phyloP scores from a whole-genome alignment of 139 green algal species.

The Chlorella sp. region DNA sequence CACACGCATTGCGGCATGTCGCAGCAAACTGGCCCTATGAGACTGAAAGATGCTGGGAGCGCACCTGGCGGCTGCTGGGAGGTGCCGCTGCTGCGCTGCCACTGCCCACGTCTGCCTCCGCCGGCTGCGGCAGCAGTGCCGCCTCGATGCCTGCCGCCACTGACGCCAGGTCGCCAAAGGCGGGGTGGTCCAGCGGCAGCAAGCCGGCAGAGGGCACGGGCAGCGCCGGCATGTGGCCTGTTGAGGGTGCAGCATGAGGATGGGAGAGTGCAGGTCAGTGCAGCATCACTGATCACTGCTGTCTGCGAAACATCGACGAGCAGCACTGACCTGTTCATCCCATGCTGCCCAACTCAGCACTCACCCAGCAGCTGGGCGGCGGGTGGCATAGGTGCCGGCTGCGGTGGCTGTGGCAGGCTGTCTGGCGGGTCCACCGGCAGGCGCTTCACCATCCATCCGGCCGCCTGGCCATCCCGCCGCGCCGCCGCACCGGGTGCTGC shows the following conservation, averaged over 20 bases:
- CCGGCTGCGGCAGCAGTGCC: background rate
- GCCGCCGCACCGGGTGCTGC: background rate
- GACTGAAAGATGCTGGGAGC: no score
- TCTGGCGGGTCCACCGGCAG: background rate
- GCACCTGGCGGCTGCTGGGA: no score
- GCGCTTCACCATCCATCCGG: background rate
- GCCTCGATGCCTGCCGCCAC: background rate
- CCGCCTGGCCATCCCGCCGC: background rate
- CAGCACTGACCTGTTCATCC: no score
- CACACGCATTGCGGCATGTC: no score
- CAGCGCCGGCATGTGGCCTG: background rate
- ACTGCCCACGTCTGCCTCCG: no score
- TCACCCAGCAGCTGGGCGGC: slow-evolving; percentile 15
- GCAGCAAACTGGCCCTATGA: no score
- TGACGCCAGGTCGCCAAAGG: background rate
- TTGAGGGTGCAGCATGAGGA: background rate
- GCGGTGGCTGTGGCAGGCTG: background rate
- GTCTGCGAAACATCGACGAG: no score
- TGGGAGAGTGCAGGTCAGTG: no score
- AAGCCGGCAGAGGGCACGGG: background rate
- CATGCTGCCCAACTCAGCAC: background rate
- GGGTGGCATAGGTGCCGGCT: background rate
- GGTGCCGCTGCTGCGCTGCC: no score
- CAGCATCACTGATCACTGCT: no score
- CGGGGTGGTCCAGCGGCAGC: slow-evolving; percentile 1